phyloP scores from a whole-genome alignment of 345 rosid genomes.

The Eucalyptus melliodora region DNA sequence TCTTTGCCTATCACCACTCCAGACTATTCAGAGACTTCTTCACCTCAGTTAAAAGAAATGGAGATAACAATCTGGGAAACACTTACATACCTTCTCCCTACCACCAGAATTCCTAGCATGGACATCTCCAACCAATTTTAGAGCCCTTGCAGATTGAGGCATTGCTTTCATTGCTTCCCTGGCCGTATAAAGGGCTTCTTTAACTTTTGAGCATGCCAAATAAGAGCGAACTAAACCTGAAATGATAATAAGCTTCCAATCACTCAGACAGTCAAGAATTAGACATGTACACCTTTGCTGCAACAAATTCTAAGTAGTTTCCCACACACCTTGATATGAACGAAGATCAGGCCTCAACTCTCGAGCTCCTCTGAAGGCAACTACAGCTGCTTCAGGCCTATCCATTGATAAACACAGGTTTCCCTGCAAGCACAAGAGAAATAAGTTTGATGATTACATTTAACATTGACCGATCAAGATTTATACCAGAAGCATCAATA shows the following conservation, averaged over 20 bases:
- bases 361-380: conserved; percentile 90
- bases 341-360: conserved; percentile 98
- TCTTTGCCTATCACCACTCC: conserved; percentile 60
- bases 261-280: not conserved
- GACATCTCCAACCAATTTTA: conserved; percentile 95
- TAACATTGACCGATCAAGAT: not conserved
- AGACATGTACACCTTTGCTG: not conserved
- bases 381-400: conserved; percentile 80
- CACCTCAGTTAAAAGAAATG: not conserved
- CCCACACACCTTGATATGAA: conserved; percentile 74
- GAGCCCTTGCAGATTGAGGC: conserved; percentile 98
- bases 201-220: conserved; percentile 75
- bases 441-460: not conserved
- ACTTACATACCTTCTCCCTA: conserved; percentile 79
- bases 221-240: conserved; percentile 95
- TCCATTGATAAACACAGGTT: conserved; percentile 67
- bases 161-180: conserved; percentile 99
- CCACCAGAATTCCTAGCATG: conserved; percentile 84
- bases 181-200: conserved; percentile 88
- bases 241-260: not conserved
- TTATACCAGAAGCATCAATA: not conserved
- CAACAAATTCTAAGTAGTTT: not conserved
- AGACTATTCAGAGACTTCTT: not conserved
- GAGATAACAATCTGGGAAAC: not conserved
- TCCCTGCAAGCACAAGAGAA: conserved; percentile 35